Conservation (phyloP, 2,329 filamentous ascomycete species). For the Colletotrichum orchidophilum region DNA sequence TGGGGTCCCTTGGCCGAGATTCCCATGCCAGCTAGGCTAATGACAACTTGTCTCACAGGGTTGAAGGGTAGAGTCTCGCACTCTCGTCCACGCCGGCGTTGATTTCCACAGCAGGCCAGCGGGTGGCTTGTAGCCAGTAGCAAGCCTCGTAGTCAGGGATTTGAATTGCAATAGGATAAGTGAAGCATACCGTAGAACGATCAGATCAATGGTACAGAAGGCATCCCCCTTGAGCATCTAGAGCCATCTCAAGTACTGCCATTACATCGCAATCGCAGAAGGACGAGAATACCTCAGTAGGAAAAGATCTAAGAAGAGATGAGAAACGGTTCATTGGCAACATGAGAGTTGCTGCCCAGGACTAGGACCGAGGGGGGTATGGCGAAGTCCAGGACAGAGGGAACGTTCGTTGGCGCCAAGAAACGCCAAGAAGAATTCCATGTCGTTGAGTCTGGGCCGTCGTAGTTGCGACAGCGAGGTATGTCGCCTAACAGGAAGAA, state of each 20-base stretch:
- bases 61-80: neutral
- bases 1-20: neutral
- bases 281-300: neutral
- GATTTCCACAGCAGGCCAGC: neutral
- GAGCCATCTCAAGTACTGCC: neutral
- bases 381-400: neutral
- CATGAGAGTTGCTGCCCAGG: neutral
- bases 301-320: neutral
- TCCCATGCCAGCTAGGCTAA: neutral
- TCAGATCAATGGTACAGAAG: neutral
- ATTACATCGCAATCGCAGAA: neutral
- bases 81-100: neutral
- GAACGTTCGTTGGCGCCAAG: constrained; percentile 13
- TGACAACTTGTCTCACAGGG: neutral
- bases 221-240: neutral
- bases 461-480: neutral
- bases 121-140: neutral
- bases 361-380: neutral
- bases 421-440: constrained; percentile 5
- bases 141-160: neutral
- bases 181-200: neutral
- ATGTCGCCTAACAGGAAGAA: neutral
- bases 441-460: constrained; percentile 18
- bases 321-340: neutral
- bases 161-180: neutral